A percentile compares a stretch with the other conserved stretches of the same genome.
Conservation (phyloP, 177 flowering plant species). For the Telopea speciosissima region DNA sequence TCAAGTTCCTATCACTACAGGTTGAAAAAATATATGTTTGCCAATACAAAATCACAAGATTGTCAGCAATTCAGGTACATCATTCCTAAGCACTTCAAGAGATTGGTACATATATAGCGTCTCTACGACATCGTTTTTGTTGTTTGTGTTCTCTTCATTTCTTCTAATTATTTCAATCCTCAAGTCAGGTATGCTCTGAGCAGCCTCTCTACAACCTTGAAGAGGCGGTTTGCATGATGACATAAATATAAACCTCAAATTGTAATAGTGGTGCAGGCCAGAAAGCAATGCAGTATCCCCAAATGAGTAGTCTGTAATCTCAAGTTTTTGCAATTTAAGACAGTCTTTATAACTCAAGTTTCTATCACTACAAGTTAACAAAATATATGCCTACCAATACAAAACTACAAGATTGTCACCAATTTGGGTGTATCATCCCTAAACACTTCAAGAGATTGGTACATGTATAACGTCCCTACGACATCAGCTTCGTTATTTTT, state of each 20-base stretch:
- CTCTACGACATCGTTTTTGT: conserved; percentile 37
- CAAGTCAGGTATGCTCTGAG: conserved; percentile 52
- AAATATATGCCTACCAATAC: background rate
- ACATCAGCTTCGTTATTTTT: conserved; percentile 19
- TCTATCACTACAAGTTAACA: no score
- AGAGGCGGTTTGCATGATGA: conserved; percentile 60
- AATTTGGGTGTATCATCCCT: conserved; percentile 60
- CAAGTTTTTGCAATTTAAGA: conserved; percentile 76
- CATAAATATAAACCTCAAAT: conserved; percentile 95
- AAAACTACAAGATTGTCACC: conserved; percentile 54
- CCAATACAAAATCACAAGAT: no score
- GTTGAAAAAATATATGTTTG: no score
- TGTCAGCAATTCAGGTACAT: conserved; percentile 55
- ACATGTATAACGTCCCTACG: no score
- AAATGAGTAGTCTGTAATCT: conserved; percentile 88
- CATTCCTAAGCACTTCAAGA: conserved; percentile 69
- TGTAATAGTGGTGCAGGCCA: conserved; percentile 76
- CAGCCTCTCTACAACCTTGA: conserved; percentile 57
- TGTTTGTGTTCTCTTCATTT: conserved; percentile 21
- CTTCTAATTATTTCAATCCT: conserved; percentile 72
- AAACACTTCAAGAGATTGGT: no score
- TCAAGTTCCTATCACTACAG: conserved; percentile 64
- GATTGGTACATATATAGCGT: conserved; percentile 64
- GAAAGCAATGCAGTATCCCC: conserved; percentile 69
- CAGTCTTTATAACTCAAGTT: conserved; percentile 75